Base-by-base conservation (phyloP, 169 alveolate species). In the Cystoisospora suis region DNA sequence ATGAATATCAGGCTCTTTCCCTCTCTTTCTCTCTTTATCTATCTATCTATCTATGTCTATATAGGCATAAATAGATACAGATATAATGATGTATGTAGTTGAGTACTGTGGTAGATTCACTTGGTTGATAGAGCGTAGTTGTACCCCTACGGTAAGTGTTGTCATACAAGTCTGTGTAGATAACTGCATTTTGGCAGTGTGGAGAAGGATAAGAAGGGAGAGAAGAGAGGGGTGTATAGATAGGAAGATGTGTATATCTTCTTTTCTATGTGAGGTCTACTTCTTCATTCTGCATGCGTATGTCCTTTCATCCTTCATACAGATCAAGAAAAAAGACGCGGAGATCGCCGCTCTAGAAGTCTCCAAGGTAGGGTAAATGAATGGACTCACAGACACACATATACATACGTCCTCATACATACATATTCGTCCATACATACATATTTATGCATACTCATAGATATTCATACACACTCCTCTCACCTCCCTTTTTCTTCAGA, bases 321-420 rank as follows among this genome's bases (percentile, higher is more conserved):
- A 72, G 83, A 34, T 72, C 58, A 72, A 72, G 83, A 72, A 72
- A 17, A 72, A 40, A 38, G 83, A 72, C 58, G 83, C 83, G 15
- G 83, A 72, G 42, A 1, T 72, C 83, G 83, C 49, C 12, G 83
- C 83, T 9, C 7, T 72, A 17, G 83, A 15, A 40, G 56, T 72
- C 20, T 72, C 83, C 1, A 20, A 40, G 83, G 83, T 72, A 34
- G 38, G 53, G 4, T 53, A 53, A 12, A 53, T 53, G 65, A 15
- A 23, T 23, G 65, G 12, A 23, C 65, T 12, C 65, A 53, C 65
- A 12, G 23, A 12, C 12, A 15, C 23, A 12, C 65, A 15, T 23
- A 53, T 53, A 12, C 12, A 23, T 53, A 53, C 12, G 65, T 53
- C 23, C 23, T 53, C 23, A 53, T 23, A 53, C 23, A 53, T 53